Evolutionary conservation across 2,329 filamentous ascomycete species (phyloP), one percentile per base, ranked within the genome.

Genomic region (Alternaria sp.): DNA sequence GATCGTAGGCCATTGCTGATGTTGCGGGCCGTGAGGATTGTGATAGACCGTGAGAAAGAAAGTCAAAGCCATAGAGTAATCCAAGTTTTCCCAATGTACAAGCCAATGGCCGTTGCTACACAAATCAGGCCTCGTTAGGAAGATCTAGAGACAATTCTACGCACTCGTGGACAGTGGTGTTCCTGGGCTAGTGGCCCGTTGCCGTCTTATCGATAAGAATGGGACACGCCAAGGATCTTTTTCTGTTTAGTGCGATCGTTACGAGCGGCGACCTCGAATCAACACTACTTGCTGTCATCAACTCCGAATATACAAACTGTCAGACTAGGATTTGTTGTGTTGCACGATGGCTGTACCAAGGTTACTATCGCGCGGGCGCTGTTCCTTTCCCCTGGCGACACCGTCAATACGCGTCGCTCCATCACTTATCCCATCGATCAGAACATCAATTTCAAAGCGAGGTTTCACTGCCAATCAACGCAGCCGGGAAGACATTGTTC

Each of bases 331-430:
- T 7, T 18, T 12, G 8, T 27, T 10, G 22, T 12, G 18, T 12
- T 25, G 27, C 30, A 25, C 20, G 32, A 72, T 73, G 71, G 55
- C 70, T n/a, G 54, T 67, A 16, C 43, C 63, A 14, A 64, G 67
- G 41, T 27, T 55, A 5, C 20, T 64, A 48, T 55, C 52, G 8
- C 60, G 65, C 32, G 50, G 65, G 27, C 61, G 60, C 25, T 57
- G 48, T 22, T 45, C 65, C 36, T 45, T 67, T 27, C 59, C 61
- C 40, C 67, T 64, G 57, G 60, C 57, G 27, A 52, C 55, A 46
- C 45, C 54, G 30, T 52, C 61, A 32, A 18, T 36, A 41, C 68
- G 65, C 28, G 46, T 64, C 40, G 54, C 64, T 30, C 59, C 34
- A 10, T 55, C 66, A 43, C 46, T 60, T 43, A 46, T 72, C 12